Conservation (phyloP, 139 green algal genomes). For the Medakamo hakoo region DNA sequence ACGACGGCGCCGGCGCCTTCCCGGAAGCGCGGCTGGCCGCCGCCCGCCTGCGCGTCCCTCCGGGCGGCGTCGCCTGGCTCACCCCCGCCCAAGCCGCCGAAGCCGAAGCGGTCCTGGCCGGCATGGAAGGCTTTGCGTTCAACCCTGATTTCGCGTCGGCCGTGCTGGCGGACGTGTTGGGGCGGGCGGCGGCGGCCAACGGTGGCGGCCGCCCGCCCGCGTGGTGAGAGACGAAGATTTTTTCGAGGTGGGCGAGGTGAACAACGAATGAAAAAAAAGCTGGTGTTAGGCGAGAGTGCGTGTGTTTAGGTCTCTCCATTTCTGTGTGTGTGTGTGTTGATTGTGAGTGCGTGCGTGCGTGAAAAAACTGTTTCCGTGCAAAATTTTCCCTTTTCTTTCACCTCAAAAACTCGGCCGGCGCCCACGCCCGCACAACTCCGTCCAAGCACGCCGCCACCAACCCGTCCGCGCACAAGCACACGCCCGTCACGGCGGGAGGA, state of each 20-base stretch:
- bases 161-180: background rate
- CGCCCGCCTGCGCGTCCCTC: background rate
- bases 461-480: background rate
- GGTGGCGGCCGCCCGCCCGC: too few relatives aligned
- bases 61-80: background rate
- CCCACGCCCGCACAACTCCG: background rate
- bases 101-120: background rate
- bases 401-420: too few relatives aligned
- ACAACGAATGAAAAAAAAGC: too few relatives aligned
- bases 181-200: background rate
- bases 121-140: background rate
- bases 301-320: too few relatives aligned
- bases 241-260: too few relatives aligned
- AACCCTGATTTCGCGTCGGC: background rate
- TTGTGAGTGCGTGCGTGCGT: too few relatives aligned
- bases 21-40: background rate
- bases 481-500: background rate
- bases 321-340: too few relatives aligned
- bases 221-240: too few relatives aligned
- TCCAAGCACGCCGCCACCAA: background rate
- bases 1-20: background rate
- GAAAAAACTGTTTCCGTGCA: too few relatives aligned
- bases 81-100: background rate
- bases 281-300: too few relatives aligned
- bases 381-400: too few relatives aligned